Base-by-base conservation (phyloP, 148 eudicot species). In the Arctostaphylos glauca region DNA sequence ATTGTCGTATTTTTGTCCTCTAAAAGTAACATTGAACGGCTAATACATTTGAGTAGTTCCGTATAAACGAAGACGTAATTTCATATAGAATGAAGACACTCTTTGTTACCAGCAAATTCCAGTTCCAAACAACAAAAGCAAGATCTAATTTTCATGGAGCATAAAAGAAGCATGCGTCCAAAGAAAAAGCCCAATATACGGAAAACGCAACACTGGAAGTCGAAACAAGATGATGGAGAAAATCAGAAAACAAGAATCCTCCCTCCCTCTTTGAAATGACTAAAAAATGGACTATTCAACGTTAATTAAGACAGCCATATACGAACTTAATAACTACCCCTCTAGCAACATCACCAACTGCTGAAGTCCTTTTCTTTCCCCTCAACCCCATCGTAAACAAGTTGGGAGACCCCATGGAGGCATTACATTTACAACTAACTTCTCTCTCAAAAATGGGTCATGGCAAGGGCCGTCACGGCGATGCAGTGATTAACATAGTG, bases 401-500 rank as follows among this genome's bases (percentile, higher is more conserved):
- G n/a, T 52, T 77, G 84, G 68, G 77, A 83, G 77, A 78, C 67
- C 70, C 62, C 71, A 62, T 54, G 13, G 18, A 53, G 67, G 41
- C 49, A 59, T 12, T 58, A 1, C 12, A 9, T 50, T 12, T 58
- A 1, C 12, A 9, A 3, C 25, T n/a, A 10, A 15, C 81, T 21
- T 31, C 46, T 21, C 44, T 21, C 23, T 49, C 79, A n/a, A 38
- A 43, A 54, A 87, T 87, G 87, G 80, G 83, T 60, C 81, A 78
- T 81, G 46, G 6, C 44, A 74, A 80, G 12, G 76, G 54, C 54
- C 80, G 48, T 18, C 77, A 77, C 14, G 72, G 77, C 0, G 86
- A 89, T 7, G 82, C 83, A 41, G 87, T 87, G 81, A 84, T 87
- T 21, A 83, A 89, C 2, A 80, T 86, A 52, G 83, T 60, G 8